A percentile compares a stretch with the other conserved stretches of the same genome.
Conservation (phyloP, 345 rosid species). For the Kandelia obovata region DNA sequence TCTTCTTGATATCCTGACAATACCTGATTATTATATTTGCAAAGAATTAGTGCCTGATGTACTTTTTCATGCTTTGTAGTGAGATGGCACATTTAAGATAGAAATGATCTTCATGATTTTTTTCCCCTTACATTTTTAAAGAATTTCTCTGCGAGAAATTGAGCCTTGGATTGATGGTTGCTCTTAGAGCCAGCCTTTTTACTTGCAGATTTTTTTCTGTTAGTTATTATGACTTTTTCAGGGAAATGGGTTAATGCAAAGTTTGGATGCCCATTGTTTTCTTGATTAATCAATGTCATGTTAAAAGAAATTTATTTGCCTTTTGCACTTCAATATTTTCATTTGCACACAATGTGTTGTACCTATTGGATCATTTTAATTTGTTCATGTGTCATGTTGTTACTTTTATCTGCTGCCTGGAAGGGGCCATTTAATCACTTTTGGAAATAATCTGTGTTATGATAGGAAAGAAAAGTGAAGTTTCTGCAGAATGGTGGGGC, state of each 20-base stretch:
- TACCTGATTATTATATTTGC: too few species aligned
- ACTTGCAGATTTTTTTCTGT: background rate
- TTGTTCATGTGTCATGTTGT: background rate
- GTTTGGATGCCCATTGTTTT: background rate
- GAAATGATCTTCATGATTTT: background rate
- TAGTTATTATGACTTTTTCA: background rate
- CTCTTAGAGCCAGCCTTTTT: background rate
- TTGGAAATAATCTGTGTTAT: constrained; percentile 18
- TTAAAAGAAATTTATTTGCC: background rate
- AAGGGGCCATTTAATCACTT: background rate
- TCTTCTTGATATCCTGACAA: background rate
- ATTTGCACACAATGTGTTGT: background rate
- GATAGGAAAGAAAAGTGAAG: constrained; percentile 47
- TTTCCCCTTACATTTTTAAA: background rate
- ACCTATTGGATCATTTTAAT: background rate
- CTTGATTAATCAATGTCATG: too few species aligned
- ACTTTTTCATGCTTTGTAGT: background rate
- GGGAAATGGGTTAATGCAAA: background rate
- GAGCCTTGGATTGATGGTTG: background rate
- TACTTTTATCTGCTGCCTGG: background rate
- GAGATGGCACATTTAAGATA: background rate
- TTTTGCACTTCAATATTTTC: background rate
- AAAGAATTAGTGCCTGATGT: background rate
- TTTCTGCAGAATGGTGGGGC: constrained; percentile 92
- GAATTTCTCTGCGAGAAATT: background rate